phyloP scores from a whole-genome alignment of 768 basidiomycete genomes.

The Mycena rosella region DNA sequence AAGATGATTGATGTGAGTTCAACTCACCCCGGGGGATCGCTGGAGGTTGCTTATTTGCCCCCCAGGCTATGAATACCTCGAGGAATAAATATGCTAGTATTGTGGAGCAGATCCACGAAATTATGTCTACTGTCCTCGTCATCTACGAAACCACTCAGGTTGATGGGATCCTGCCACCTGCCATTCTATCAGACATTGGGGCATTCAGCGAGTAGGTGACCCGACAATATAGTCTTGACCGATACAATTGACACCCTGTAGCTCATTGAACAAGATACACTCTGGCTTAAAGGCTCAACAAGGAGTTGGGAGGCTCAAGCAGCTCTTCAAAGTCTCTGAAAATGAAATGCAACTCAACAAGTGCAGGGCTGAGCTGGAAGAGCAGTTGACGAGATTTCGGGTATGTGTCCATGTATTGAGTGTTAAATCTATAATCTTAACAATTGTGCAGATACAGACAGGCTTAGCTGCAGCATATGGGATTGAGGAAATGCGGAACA shows the following conservation, averaged over 20 bases:
- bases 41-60: too few species aligned
- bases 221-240: not conserved
- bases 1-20: too few species aligned
- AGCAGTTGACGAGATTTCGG: not conserved
- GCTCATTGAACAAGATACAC: not conserved
- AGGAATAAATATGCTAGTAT: too few species aligned
- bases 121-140: too few species aligned
- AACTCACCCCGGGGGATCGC: too few species aligned
- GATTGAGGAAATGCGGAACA: not conserved
- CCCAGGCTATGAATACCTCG: too few species aligned
- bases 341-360: not conserved
- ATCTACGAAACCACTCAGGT: too few species aligned
- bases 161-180: too few species aligned
- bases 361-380: not conserved
- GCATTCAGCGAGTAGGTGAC: not conserved
- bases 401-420: not conserved
- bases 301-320: slow-evolving; percentile 8
- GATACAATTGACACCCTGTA: not conserved
- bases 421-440: not conserved
- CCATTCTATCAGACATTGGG: not conserved
- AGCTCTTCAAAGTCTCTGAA: not conserved
- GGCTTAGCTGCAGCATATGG: not conserved
- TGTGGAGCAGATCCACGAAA: too few species aligned
- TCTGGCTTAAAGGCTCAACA: not conserved
- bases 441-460: not conserved